Conservation (phyloP, 306 rosid genomes). For the Morella rubra region DNA sequence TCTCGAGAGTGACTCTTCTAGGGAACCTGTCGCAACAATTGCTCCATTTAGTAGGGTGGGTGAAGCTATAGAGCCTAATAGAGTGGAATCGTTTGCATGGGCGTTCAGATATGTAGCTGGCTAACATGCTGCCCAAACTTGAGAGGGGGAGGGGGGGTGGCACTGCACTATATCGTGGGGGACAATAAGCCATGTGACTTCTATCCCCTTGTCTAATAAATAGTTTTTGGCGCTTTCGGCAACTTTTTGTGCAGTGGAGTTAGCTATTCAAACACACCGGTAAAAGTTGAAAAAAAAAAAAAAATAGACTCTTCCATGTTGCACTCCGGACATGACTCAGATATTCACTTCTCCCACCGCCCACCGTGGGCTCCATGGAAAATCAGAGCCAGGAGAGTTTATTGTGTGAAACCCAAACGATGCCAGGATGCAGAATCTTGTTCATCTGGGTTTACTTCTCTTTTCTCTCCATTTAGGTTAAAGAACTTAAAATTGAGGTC, state of each 20-base stretch:
- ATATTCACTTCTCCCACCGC: too few relatives aligned
- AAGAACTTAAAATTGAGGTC: too few relatives aligned
- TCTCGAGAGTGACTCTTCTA: conserved; percentile 28
- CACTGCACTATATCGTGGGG: conserved; percentile 35
- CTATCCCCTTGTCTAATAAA: conserved; percentile 28
- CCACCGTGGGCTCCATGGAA: too few relatives aligned
- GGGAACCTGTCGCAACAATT: neutral
- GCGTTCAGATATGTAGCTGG: conserved; percentile 1
- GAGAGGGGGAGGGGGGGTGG: neutral
- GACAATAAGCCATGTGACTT: conserved; percentile 54
- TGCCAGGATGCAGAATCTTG: too few relatives aligned
- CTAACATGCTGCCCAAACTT: conserved; percentile 15
- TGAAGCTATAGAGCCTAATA: conserved; percentile 17
- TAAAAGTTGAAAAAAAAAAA: neutral
- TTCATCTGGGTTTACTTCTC: too few relatives aligned
- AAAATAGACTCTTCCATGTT: too few relatives aligned
- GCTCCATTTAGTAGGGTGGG: neutral
- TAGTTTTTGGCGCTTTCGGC: conserved; percentile 40
- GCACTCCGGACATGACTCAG: too few relatives aligned
- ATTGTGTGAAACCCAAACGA: too few relatives aligned
- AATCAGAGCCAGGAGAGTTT: too few relatives aligned
- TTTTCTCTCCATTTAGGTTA: too few relatives aligned
- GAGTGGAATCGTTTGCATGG: neutral
- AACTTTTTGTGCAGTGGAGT: conserved; percentile 43
- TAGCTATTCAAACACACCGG: conserved; percentile 24